Percentiles rank a stretch among this genome's conserved stretches.
Conservation (phyloP, 331 rosid species). For the Malus hybrid region DNA sequence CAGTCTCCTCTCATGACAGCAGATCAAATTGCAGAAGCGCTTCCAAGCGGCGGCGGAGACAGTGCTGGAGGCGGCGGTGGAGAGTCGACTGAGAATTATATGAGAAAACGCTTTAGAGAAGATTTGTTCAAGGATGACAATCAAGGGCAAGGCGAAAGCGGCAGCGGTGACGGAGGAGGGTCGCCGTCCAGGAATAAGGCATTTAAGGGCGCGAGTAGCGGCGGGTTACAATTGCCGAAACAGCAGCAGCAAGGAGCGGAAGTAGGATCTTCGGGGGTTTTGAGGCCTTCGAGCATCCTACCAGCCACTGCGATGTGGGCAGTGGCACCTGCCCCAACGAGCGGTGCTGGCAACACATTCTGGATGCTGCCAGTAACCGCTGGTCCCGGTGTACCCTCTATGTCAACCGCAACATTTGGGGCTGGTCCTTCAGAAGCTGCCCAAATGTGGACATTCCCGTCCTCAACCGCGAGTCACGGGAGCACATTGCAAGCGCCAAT, state of each 20-base stretch:
- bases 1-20: slow-evolving; percentile 49
- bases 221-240: slow-evolving; percentile 33
- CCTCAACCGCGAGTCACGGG: slow-evolving; percentile 20
- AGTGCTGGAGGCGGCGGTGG: slow-evolving; percentile 34
- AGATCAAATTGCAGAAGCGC: slow-evolving; percentile 61
- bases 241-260: slow-evolving; percentile 19
- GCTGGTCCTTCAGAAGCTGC: slow-evolving; percentile 36
- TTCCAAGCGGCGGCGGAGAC: slow-evolving; percentile 41
- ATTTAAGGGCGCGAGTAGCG: slow-evolving; percentile 19
- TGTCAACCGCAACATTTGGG: slow-evolving; percentile 11
- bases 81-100: slow-evolving; percentile 47
- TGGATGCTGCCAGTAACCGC: slow-evolving; percentile 82
- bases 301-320: slow-evolving; percentile 86
- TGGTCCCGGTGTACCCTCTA: slow-evolving; percentile 19
- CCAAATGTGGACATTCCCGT: slow-evolving; percentile 78
- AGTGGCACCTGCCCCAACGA: slow-evolving; percentile 41
- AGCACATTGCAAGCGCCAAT: slow-evolving; percentile 49
- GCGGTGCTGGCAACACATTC: slow-evolving; percentile 59
- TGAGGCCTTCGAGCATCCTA: slow-evolving; percentile 44
- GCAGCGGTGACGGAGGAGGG: slow-evolving; percentile 19
- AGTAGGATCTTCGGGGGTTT: slow-evolving; percentile 36
- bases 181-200: slow-evolving; percentile 15
- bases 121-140: slow-evolving; percentile 80
- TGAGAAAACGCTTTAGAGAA: slow-evolving; percentile 79
- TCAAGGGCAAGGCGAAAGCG: slow-evolving; percentile 7